Evolutionary conservation across 2,329 filamentous ascomycete species (phyloP).

Genomic region (Fusarium compactum): DNA sequence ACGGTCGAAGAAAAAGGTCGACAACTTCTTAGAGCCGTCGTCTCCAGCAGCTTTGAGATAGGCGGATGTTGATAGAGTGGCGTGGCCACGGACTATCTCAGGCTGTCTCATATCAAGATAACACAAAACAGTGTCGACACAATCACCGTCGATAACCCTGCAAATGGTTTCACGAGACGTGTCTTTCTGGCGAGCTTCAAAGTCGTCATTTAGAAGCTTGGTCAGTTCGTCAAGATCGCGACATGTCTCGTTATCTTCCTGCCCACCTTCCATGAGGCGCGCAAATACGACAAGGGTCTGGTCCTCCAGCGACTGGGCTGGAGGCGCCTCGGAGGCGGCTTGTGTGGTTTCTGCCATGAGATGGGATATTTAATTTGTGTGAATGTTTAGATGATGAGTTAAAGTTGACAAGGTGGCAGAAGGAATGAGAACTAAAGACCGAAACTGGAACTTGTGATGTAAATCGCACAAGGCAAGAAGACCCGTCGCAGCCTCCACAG

Average conservation of each 20-base stretch:
- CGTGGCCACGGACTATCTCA: constrained; percentile 80
- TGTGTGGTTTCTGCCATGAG: constrained; percentile 51
- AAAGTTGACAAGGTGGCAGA: not conserved
- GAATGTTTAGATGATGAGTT: not conserved
- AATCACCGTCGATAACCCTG: constrained; percentile 76
- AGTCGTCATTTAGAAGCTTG: constrained; percentile 69
- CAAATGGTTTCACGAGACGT: constrained; percentile 63
- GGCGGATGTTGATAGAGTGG: constrained; percentile 83
- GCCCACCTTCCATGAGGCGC: constrained; percentile 88
- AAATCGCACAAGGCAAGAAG: constrained; percentile 39
- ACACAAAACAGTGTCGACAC: constrained; percentile 85
- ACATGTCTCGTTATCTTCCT: constrained; percentile 81
- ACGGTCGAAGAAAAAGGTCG: constrained; percentile 78
- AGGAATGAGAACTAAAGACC: constrained; percentile 19
- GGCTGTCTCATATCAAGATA: constrained; percentile 88
- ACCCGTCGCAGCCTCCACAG: constrained; percentile 30
- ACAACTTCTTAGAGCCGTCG: constrained; percentile 76
- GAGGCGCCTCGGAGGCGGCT: constrained; percentile 50
- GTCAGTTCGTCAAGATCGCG: constrained; percentile 69
- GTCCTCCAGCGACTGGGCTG: constrained; percentile 63
- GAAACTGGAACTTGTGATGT: constrained; percentile 39
- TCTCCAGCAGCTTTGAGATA: constrained; percentile 83
- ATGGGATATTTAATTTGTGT: constrained; percentile 9
- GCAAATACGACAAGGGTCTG: constrained; percentile 84
- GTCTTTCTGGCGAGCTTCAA: constrained; percentile 58